Conservation (phyloP, 345 rosid species). For the Populus pruinosa region DNA sequence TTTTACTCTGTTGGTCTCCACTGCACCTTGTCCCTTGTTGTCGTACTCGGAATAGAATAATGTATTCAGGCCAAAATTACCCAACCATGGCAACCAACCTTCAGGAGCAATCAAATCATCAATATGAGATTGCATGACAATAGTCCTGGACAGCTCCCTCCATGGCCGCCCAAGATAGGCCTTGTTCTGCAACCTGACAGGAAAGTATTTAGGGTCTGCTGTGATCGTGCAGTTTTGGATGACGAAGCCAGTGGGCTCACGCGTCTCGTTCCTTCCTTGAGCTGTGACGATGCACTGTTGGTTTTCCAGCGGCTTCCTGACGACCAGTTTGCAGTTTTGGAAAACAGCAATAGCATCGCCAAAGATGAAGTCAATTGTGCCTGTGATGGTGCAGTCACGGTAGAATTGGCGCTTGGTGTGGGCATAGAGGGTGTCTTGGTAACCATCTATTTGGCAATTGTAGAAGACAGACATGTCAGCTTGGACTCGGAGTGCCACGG, state of each 20-base stretch:
- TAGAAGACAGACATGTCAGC: constrained; percentile 20
- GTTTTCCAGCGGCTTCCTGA: constrained; percentile 41
- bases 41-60: constrained; percentile 51
- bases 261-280: constrained; percentile 50
- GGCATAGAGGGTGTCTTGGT: constrained; percentile 23
- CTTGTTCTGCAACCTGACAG: constrained; percentile 33
- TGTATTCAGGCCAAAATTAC: constrained; percentile 46
- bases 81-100: constrained; percentile 60
- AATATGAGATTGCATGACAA: constrained; percentile 52
- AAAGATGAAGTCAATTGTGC: constrained; percentile 50
- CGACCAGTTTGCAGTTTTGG: constrained; percentile 60
- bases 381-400: constrained; percentile 23
- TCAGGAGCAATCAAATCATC: constrained; percentile 53
- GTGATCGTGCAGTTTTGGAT: constrained; percentile 59
- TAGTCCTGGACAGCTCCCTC: constrained; percentile 52
- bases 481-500: constrained; percentile 14
- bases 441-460: constrained; percentile 22
- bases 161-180: constrained; percentile 79
- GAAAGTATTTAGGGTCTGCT: constrained; percentile 36
- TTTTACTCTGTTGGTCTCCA: constrained; percentile 33
- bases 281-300: constrained; percentile 64
- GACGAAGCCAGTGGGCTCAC: constrained; percentile 47
- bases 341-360: constrained; percentile 52
- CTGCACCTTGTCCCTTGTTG: constrained; percentile 65
- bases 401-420: constrained; percentile 32